These are phyloP conservation scores for Flaveria linearis DNA, from an alignment of 129 eudicot genomes.

Conservation along the genomic window DNA sequence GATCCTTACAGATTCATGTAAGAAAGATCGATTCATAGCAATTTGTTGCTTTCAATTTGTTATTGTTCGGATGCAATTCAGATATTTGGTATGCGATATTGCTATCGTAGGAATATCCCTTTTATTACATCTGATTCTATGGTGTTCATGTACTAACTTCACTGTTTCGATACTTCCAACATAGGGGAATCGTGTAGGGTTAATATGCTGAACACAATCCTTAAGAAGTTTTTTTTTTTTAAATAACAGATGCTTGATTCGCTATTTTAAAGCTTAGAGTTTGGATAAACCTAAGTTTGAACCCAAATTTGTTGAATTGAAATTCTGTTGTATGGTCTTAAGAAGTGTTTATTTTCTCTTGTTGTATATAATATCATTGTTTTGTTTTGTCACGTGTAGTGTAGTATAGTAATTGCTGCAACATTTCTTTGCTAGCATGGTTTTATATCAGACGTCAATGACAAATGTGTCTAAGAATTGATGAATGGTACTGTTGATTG, in stretches of 20 bases:
- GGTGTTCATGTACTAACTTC: not conserved
- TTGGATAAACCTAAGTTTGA: too few species aligned
- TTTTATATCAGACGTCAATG: not conserved
- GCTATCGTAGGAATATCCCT: not conserved
- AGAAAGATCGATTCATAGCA: not conserved
- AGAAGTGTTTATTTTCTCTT: too few species aligned
- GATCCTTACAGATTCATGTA: not conserved
- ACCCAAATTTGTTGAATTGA: too few species aligned
- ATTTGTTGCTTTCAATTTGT: not conserved
- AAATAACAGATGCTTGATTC: too few species aligned
- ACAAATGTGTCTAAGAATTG: not conserved
- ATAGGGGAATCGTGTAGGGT: too few species aligned
- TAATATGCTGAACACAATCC: too few species aligned
- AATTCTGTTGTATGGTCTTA: too few species aligned
- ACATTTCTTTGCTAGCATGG: not conserved
- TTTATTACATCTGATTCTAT: not conserved
- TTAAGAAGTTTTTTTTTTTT: too few species aligned
- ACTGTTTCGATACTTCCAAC: too few species aligned
- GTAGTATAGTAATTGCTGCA: not conserved
- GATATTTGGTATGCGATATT: not conserved
- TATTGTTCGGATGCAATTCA: not conserved
- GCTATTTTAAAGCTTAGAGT: too few species aligned
- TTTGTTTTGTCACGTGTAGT: not conserved
- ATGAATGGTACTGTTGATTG: not conserved
- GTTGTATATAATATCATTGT: not conserved